Conservation (phyloP, 2,329 filamentous ascomycete genomes). For the Penicillium sp. region DNA sequence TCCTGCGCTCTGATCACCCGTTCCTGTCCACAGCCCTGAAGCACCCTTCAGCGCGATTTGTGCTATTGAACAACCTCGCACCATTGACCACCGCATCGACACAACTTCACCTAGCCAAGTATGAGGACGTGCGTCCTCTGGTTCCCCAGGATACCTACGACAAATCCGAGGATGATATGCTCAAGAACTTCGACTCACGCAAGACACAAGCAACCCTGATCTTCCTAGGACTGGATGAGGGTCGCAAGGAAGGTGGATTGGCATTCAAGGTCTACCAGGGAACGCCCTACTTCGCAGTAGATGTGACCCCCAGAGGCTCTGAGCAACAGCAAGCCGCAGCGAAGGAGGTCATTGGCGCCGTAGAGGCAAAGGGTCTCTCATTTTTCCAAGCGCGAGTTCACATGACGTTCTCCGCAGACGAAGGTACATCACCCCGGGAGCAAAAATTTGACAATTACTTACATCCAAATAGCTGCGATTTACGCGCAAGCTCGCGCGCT, state of each 20-base stretch:
- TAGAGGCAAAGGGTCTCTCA: conserved; percentile 63
- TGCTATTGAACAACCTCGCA: conserved; percentile 77
- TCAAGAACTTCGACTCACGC: conserved; percentile 73
- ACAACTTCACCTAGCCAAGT: conserved; percentile 68
- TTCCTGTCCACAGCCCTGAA: conserved; percentile 52
- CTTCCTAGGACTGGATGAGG: conserved; percentile 82
- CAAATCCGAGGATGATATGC: conserved; percentile 69
- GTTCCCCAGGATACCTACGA: conserved; percentile 73
- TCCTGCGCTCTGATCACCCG: conserved; percentile 49
- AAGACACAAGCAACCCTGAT: conserved; percentile 70
- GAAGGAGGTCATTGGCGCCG: conserved; percentile 59
- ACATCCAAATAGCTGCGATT: conserved; percentile 67
- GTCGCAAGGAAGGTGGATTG: conserved; percentile 44
- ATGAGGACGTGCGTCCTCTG: conserved; percentile 68
- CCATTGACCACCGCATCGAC: conserved; percentile 67
- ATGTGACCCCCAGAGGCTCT: conserved; percentile 73
- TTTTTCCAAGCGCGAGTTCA: conserved; percentile 69
- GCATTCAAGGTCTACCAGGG: conserved; percentile 67
- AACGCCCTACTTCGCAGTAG: conserved; percentile 83
- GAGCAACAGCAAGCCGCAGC: conserved; percentile 60
- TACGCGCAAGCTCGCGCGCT: conserved; percentile 87
- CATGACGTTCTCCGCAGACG: conserved; percentile 61
- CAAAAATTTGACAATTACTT: not conserved
- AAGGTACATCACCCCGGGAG: conserved; percentile 51
- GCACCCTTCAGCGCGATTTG: conserved; percentile 59